Evolutionary conservation across 2,329 filamentous ascomycete species (phyloP), one percentile per base, ranked within the genome.

Genomic region (Fusarium annulatum): DNA sequence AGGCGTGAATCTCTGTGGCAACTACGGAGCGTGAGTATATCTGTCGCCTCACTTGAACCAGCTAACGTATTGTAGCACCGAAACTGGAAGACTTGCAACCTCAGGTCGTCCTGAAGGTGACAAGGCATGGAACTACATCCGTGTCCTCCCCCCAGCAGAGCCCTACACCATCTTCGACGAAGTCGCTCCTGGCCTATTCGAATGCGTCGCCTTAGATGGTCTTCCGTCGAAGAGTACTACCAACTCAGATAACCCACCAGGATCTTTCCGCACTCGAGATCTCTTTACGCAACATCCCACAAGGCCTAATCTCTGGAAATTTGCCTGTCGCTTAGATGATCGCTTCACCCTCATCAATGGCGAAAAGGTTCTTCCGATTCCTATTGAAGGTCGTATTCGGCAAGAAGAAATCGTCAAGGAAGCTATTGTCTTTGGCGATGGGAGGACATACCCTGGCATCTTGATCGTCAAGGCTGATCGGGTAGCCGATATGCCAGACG

Each of bases 391-490:
- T 8, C 82, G 84, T 1, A 85, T 91, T 11, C 82, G 88, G 14
- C 85, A 89, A 59, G 82, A 88, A 55, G 80, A 83, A 7, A 79
- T 86, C 0, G 87, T 92, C 1, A 82, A 85, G 21, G 90, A 92
- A 66, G 86, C 86, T 0, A 82, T 90, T 6, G 85, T 90, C 1
- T 90, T 91, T 68, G 90, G 90, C 0, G 84, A 86, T 3, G 88
- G 86, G 14, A 85, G 84, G 53, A 82, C 85, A 2, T 82, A 86
- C 34, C 87, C 88, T 0, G 89, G 89, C 3, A 73, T 90, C 16
- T 73, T 91, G 16, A 81, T 91, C 18, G 81, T 91, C 28, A 85
- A 86, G 33, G 82, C 84, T 18, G 84, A 86, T n/a, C 80, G 81
- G 5, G 84, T 84, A 1, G 77, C 78, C 1, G 72, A 82, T 0